Conservation (phyloP, 1,284 basidiomycete species). For the Dichomitus squalens region DNA sequence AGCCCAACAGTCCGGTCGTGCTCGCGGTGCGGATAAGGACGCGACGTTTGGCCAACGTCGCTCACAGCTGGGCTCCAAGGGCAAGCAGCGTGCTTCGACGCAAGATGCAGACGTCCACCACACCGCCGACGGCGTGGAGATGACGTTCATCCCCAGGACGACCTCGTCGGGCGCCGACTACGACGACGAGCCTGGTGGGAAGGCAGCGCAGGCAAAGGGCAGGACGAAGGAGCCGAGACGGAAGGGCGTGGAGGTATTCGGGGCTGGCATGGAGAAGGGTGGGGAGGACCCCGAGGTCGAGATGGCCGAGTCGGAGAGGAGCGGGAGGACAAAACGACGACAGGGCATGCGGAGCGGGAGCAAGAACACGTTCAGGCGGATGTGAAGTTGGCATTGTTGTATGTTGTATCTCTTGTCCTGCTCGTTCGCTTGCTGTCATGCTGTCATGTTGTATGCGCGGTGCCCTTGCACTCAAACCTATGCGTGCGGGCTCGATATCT, state of each 20-base stretch:
- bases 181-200: conserved; percentile 34
- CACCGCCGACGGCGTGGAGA: conserved; percentile 59
- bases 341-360: conserved; percentile 82
- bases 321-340: conserved; percentile 72
- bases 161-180: conserved; percentile 36
- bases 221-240: conserved; percentile 42
- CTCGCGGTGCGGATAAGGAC: conserved; percentile 44
- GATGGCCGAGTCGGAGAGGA: conserved; percentile 58
- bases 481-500: too few species aligned
- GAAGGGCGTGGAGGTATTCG: conserved; percentile 79
- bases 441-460: neutral
- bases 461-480: too few species aligned
- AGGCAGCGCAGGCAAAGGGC: conserved; percentile 25
- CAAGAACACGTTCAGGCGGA: conserved; percentile 76
- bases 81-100: conserved; percentile 17
- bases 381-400: conserved; percentile 23
- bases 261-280: conserved; percentile 84
- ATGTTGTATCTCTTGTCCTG: neutral
- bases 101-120: conserved; percentile 19
- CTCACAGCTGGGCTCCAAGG: conserved; percentile 28
- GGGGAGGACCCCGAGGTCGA: conserved; percentile 48
- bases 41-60: conserved; percentile 74
- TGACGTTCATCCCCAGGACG: conserved; percentile 62
- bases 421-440: neutral
- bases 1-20: conserved; percentile 41